Base-by-base conservation (phyloP, 805 yeast genomes). In the Ogataea kodamae region DNA sequence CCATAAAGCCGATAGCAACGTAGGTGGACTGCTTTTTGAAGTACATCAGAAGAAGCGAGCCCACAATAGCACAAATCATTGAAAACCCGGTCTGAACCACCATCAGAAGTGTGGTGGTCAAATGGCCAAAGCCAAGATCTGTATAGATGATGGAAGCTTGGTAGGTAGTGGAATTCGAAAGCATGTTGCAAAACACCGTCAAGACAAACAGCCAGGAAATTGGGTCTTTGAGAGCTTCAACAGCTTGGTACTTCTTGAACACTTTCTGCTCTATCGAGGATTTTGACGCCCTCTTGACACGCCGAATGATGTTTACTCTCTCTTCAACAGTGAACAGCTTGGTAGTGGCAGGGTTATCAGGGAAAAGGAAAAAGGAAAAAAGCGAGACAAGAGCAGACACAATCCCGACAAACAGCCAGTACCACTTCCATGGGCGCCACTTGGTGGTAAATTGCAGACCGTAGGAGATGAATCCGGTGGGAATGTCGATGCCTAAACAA, bases 371-470 rank as follows among this genome's bases (percentile, higher is more conserved):
- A 32, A 54, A 49, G 3, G 67, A 51, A 4, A 60, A 28, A 2
- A 62, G 25, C 2, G 67, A 51, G 22, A 65, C 39, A 13, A 68
- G 16, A 14, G 76, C 57, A 0, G 83, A 73, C 24, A 73, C 50
- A 9, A 75, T 70, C 30, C 83, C 86, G 34, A 72, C 65, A 30
- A 76, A 69, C 20, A 78, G 67, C 55, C 68, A 70, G 35, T 76
- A 67, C 11, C 78, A 49, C 45, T 72, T 70, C 82, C 84, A 80
- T 17, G 43, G 36, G 9, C 59, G 57, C 2, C 51, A 50, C 9
- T 64, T 36, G 2, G 52, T 19, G 15, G 39, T 34, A 4, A 56
- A 50, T 40, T 55, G 54, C 20, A 60, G 45, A 24, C 69, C 71
- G 39, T 61, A 67, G 14, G 66, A 64, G 24, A 58, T 48, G 23